phyloP scores from a whole-genome alignment of 1,284 basidiomycete genomes.

The Leccinum holopus region DNA sequence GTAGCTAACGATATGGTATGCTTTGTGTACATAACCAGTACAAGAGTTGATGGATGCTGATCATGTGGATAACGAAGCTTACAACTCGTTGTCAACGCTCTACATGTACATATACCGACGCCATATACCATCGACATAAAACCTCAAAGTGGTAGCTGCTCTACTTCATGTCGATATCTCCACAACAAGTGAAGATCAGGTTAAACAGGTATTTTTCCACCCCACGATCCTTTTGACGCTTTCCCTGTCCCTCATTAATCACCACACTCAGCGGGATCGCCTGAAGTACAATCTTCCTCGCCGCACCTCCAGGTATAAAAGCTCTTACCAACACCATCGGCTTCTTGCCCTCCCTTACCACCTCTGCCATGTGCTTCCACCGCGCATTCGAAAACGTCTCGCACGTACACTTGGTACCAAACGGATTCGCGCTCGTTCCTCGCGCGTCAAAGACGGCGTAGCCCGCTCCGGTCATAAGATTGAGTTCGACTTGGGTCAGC shows the following conservation, averaged over 20 bases:
- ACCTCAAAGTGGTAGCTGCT: too few species aligned
- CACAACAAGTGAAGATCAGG: conserved; percentile 29
- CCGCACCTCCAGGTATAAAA: conserved; percentile 28
- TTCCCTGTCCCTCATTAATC: conserved; percentile 1
- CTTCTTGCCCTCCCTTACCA: conserved; percentile 13
- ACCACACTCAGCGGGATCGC: conserved; percentile 24
- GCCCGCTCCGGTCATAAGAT: conserved; percentile 19
- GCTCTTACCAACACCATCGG: conserved; percentile 28
- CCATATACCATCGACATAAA: too few species aligned
- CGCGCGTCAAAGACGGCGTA: conserved; percentile 23
- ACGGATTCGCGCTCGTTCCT: conserved; percentile 22
- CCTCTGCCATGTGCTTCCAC: conserved; percentile 28
- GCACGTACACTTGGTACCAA: conserved; percentile 26
- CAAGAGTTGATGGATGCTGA: background rate
- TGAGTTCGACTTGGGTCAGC: conserved; percentile 27
- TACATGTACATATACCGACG: too few species aligned
- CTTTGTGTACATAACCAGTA: too few species aligned
- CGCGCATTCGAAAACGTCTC: conserved; percentile 24
- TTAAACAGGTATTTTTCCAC: conserved; percentile 22
- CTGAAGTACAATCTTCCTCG: conserved; percentile 32
- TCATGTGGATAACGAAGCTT: background rate
- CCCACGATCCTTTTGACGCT: conserved; percentile 1
- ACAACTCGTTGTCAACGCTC: too few species aligned
- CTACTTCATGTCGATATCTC: conserved; percentile 5
- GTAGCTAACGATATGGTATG: too few species aligned